Evolutionary conservation across 495 filamentous ascomycete species (phyloP).

Genomic region (Hyaloscypha hepaticicola): DNA sequence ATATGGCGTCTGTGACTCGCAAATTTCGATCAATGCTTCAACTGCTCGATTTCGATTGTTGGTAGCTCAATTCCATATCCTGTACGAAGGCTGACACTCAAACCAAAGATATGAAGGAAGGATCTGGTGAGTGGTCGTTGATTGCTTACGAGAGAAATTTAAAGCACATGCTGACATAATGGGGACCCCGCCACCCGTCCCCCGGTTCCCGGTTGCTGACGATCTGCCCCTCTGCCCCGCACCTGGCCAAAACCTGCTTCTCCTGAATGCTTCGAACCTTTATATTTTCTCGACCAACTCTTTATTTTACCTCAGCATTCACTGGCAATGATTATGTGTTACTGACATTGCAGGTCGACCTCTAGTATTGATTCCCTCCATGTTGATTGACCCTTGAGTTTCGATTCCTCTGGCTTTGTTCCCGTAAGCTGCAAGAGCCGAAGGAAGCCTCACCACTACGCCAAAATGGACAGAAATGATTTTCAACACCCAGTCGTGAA

Average conservation of each 20-base stretch:
- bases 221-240: background rate
- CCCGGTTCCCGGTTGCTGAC: background rate
- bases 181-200: too few species aligned
- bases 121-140: background rate
- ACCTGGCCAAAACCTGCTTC: background rate
- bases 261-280: background rate
- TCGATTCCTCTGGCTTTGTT: background rate
- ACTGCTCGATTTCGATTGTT: background rate
- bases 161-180: background rate
- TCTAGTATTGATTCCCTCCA: background rate
- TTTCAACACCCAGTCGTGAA: background rate
- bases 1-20: background rate
- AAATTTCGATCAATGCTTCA: background rate
- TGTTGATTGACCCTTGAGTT: too few species aligned
- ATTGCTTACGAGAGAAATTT: background rate
- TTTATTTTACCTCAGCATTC: background rate
- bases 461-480: background rate
- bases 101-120: background rate
- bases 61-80: background rate
- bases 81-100: too few species aligned
- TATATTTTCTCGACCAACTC: background rate
- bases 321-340: background rate
- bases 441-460: background rate
- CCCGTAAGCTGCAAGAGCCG: too few species aligned
- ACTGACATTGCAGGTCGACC: background rate